phyloP scores from a whole-genome alignment of 2,329 filamentous ascomycete genomes.

The Akanthomyces muscarius region DNA sequence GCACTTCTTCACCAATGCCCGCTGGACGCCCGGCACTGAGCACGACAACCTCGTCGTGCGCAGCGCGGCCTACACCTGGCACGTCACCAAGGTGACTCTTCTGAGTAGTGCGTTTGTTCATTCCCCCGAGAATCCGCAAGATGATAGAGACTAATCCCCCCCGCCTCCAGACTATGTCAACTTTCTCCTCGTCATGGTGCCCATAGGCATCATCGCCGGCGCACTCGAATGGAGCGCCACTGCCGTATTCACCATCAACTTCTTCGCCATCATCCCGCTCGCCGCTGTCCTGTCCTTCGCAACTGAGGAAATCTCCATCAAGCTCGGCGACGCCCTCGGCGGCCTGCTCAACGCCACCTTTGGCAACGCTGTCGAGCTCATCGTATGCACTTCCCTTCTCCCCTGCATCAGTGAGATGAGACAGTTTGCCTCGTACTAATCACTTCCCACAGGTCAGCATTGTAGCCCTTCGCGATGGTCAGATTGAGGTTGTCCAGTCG shows the following conservation, averaged over 20 bases:
- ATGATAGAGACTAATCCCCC: not conserved
- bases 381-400: slow-evolving; percentile 45
- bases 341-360: slow-evolving; percentile 74
- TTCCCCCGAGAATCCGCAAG: not conserved
- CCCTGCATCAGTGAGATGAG: not conserved
- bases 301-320: slow-evolving; percentile 70
- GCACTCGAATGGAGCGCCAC: slow-evolving; percentile 59
- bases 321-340: slow-evolving; percentile 69
- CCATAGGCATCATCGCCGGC: slow-evolving; percentile 67
- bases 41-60: slow-evolving; percentile 44
- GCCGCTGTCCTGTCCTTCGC: slow-evolving; percentile 72
- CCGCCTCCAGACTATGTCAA: slow-evolving; percentile 55
- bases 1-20: slow-evolving; percentile 47
- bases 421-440: not conserved
- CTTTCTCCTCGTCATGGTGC: slow-evolving; percentile 68
- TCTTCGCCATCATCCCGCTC: slow-evolving; percentile 74
- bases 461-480: slow-evolving; percentile 75
- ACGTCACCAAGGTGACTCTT: slow-evolving; percentile 54
- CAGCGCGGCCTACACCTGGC: slow-evolving; percentile 47
- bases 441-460: slow-evolving; percentile 68
- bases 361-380: slow-evolving; percentile 75
- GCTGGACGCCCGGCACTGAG: slow-evolving; percentile 49
- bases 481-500: slow-evolving; percentile 95
- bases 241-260: slow-evolving; percentile 71
- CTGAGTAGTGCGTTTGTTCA: slow-evolving; percentile 50